These are phyloP conservation scores for Meira miltonrushii DNA, from an alignment of 1,284 basidiomycete species.

Conservation along the genomic window DNA sequence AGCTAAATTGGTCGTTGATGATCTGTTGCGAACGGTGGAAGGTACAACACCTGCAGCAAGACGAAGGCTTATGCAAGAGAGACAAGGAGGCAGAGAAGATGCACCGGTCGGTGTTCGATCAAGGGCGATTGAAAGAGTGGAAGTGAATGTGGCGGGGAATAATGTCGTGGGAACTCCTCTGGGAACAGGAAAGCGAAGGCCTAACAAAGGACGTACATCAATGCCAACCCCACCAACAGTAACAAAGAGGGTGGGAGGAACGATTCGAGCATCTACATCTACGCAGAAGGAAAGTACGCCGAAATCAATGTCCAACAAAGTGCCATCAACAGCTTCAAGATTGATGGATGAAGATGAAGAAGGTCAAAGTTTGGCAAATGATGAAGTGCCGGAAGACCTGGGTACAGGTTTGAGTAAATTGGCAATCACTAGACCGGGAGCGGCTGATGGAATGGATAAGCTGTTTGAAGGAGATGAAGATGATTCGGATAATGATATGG, in stretches of 20 bases:
- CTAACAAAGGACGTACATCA: conserved; percentile 31
- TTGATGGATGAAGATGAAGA: conserved; percentile 5
- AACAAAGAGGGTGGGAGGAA: conserved; percentile 23
- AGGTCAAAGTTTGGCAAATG: conserved; percentile 27
- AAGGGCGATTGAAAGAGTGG: not conserved
- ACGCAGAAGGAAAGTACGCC: conserved; percentile 1
- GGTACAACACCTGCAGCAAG: conserved; percentile 10
- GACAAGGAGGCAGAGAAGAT: not conserved
- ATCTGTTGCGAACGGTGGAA: conserved; percentile 44
- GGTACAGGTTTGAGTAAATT: conserved; percentile 24
- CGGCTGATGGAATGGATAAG: conserved; percentile 4
- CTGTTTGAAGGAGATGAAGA: conserved; percentile 11
- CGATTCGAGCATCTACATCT: conserved; percentile 1
- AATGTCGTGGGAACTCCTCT: conserved; percentile 33
- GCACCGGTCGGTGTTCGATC: not conserved
- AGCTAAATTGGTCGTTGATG: conserved; percentile 45
- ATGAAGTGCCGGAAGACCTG: conserved; percentile 25
- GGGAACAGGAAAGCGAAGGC: conserved; percentile 12
- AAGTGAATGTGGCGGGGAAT: too few relatives aligned
- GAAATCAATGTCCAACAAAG: not conserved
- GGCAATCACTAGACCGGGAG: conserved; percentile 3
- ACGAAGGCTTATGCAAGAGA: not conserved
- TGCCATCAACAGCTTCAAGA: not conserved
- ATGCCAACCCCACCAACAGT: conserved; percentile 48
- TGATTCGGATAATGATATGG: conserved; percentile 3